A percentile compares a stretch with the other conserved stretches of the same genome.
Evolutionary conservation across 2,329 filamentous ascomycete genomes (phyloP).

Genomic region (Ceratocystis huliohia): DNA sequence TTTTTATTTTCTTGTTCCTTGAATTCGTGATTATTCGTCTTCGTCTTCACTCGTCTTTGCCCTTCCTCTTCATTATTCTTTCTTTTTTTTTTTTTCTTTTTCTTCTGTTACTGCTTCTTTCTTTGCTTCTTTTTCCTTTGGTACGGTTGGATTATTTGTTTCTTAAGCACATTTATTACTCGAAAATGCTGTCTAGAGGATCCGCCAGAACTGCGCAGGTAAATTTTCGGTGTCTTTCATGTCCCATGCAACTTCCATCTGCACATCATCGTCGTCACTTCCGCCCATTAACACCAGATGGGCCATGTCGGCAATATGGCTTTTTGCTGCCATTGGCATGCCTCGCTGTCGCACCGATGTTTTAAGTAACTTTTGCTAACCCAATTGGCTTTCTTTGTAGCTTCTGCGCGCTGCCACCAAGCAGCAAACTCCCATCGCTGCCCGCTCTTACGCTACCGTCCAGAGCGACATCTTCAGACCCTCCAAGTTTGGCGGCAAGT

Average conservation of each 20-base stretch:
- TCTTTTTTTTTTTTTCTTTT: slow-evolving; percentile 9
- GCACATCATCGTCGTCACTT: not conserved
- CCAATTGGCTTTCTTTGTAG: slow-evolving; percentile 26
- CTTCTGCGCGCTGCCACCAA: slow-evolving; percentile 40
- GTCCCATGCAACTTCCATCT: not conserved
- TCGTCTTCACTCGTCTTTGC: slow-evolving; percentile 20
- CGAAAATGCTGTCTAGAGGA: slow-evolving; percentile 46
- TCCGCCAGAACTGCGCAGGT: slow-evolving; percentile 46
- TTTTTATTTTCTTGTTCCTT: slow-evolving; percentile 7
- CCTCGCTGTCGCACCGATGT: slow-evolving; percentile 25
- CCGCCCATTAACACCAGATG: not conserved
- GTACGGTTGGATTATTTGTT: slow-evolving; percentile 11
- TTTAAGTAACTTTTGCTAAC: not conserved
- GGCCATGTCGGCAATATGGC: not conserved
- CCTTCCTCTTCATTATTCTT: slow-evolving; percentile 16
- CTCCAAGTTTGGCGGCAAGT: slow-evolving; percentile 97
- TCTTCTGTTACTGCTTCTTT: slow-evolving; percentile 18
- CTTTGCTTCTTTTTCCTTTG: slow-evolving; percentile 12
- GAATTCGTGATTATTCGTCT: slow-evolving; percentile 9
- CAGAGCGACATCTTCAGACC: slow-evolving; percentile 97
- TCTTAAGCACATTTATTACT: slow-evolving; percentile 20
- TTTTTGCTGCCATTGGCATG: not conserved
- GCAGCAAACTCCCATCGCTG: slow-evolving; percentile 30
- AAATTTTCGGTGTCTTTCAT: slow-evolving; percentile 26
- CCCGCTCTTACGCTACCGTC: slow-evolving; percentile 61